phyloP scores from a whole-genome alignment of 169 alveolate species.

The Eimeria falciformis region DNA sequence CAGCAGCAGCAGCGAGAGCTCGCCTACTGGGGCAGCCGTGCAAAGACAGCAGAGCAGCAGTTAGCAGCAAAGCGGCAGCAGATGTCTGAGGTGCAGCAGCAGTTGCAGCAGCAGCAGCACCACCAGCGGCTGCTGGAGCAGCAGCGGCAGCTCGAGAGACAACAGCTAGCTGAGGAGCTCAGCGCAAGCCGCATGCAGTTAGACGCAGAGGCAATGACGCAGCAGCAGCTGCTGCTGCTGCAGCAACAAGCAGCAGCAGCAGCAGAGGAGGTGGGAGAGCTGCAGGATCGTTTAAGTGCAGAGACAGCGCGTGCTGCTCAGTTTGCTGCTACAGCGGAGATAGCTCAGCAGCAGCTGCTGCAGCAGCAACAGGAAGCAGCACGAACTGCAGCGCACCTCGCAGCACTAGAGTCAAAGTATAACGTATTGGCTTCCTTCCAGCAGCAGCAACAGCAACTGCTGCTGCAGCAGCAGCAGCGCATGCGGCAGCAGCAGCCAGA shows the following conservation, averaged over 20 bases:
- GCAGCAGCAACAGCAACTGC: constrained; percentile 58
- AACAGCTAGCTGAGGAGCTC: constrained; percentile 47
- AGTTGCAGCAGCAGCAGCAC: constrained; percentile 60
- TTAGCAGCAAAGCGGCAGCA: constrained; percentile 58
- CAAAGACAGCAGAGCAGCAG: constrained; percentile 69
- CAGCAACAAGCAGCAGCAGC: constrained; percentile 74
- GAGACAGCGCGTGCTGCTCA: constrained; percentile 60
- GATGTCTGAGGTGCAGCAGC: constrained; percentile 52
- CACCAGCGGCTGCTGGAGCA: constrained; percentile 48
- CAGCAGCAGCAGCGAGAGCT: constrained; percentile 68
- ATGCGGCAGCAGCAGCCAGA: constrained; percentile 11
- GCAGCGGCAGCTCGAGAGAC: constrained; percentile 47
- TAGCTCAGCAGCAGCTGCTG: constrained; percentile 55
- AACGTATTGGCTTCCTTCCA: constrained; percentile 1
- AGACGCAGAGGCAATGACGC: constrained; percentile 44
- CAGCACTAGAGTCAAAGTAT: constrained; percentile 47
- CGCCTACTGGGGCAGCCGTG: constrained; percentile 49
- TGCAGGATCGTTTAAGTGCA: constrained; percentile 28
- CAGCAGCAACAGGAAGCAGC: constrained; percentile 73
- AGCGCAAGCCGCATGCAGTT: constrained; percentile 33
- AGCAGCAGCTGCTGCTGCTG: constrained; percentile 72
- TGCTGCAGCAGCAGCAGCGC: constrained; percentile 53
- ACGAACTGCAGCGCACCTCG: constrained; percentile 22
- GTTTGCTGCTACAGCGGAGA: constrained; percentile 20
- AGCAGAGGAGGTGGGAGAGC: constrained; percentile 25